Base-by-base conservation (phyloP, 345 rosid species). In the Carallia pectinifolia region DNA sequence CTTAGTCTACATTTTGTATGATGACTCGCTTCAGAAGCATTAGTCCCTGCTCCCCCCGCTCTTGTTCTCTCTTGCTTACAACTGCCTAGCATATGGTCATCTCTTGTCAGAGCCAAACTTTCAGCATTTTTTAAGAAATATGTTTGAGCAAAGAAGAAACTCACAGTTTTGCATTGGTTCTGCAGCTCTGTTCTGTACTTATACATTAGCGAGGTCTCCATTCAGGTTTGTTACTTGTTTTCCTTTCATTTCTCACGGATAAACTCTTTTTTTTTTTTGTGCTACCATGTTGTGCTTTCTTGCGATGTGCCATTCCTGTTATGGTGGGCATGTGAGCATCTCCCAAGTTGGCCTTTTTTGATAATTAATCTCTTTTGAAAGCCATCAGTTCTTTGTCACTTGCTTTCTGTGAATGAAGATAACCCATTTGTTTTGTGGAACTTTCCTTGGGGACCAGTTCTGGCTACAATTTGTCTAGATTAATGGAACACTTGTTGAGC, bases 191-290 rank as follows among this genome's bases (percentile, higher is more conserved):
- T 78, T 53, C 86, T 92, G 60, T 85, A 87, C 80, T 79, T 89
- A 56, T 95, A 90, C 83, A 68, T 85, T 67, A 92, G 97, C 52
- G 97, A 95, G 90, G 90, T 92, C 77, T 61, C 81, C 60, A 82
- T 74, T 73, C 97, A 95, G 99, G 99, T 94, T 78, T 79, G 93
- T 81, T 68, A 30, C 27, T 65, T 71, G 10, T 29, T 1, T n/a
- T 31, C 36, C 58, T 50, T 44, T 66, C 30, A 7, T 31, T 53
- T 27, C 47, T 54, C 7, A 39, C 63, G n/a, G n/a, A n/a, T n/a
- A n/a, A n/a, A n/a, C n/a, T n/a, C n/a, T n/a, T n/a, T n/a, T n/a
- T n/a, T n/a, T n/a, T n/a, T n/a, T n/a, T n/a, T n/a, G n/a, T n/a
- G n/a, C n/a, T n/a, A n/a, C n/a, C n/a, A n/a, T n/a, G n/a, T n/a